Evolutionary conservation across 345 rosid genomes (phyloP).

Genomic region (Noccaea bulbosa): DNA sequence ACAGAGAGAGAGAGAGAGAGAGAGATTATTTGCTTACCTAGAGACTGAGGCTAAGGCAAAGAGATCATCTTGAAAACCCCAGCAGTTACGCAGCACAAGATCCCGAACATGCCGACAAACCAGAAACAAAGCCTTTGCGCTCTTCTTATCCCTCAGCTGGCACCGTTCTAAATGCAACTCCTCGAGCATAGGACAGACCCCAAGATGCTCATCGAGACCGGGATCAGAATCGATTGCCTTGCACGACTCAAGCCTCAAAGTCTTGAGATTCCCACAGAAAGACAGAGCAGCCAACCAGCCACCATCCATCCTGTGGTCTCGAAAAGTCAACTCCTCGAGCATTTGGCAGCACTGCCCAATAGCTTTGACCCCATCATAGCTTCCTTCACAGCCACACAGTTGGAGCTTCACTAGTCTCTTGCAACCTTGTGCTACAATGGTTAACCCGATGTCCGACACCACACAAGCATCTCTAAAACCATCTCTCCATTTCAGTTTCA

Average conservation of each 20-base stretch:
- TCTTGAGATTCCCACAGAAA: constrained; percentile 63
- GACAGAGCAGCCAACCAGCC: constrained; percentile 70
- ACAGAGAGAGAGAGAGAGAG: too few relatives aligned
- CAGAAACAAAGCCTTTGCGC: constrained; percentile 52
- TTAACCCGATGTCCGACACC: constrained; percentile 69
- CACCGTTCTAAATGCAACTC: constrained; percentile 60
- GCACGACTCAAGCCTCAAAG: constrained; percentile 60
- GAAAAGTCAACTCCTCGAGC: constrained; percentile 65
- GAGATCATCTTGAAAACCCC: constrained; percentile 63
- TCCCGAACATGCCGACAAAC: constrained; percentile 61
- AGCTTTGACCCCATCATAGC: constrained; percentile 72
- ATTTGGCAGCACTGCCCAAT: constrained; percentile 75
- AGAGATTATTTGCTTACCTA: constrained; percentile 48
- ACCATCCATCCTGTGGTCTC: constrained; percentile 67
- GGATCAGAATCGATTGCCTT: constrained; percentile 57
- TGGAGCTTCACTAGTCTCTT: constrained; percentile 65
- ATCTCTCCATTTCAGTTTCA: constrained; percentile 50
- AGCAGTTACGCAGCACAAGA: constrained; percentile 61
- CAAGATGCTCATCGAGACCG: constrained; percentile 55
- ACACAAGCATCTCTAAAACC: constrained; percentile 42
- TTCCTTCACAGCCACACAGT: constrained; percentile 68
- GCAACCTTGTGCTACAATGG: constrained; percentile 67
- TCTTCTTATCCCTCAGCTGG: constrained; percentile 52
- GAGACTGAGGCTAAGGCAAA: constrained; percentile 53
- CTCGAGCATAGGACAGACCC: constrained; percentile 59